phyloP scores from a whole-genome alignment of 306 rosid species.

The Lathyrus tuberosus region DNA sequence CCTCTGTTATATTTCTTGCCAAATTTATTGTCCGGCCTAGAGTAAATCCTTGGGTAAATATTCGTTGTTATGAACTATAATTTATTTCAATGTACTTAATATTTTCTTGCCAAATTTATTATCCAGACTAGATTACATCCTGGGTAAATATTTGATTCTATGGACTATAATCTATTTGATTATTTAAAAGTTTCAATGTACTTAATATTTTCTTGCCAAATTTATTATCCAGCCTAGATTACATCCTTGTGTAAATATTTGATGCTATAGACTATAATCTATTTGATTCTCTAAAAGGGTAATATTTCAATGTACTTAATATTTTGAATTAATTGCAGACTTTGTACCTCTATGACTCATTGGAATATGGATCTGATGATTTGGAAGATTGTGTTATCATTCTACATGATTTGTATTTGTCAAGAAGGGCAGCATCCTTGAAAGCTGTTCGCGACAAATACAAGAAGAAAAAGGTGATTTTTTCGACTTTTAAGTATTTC shows the following conservation, averaged over 20 bases:
- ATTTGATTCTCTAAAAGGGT: too few relatives aligned
- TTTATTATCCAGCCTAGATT: too few relatives aligned
- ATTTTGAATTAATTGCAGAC: conserved; percentile 43
- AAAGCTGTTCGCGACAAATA: conserved; percentile 70
- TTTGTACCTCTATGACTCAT: conserved; percentile 43
- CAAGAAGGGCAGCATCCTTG: conserved; percentile 68
- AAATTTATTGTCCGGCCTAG: conserved; percentile 58
- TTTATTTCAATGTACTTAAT: neutral
- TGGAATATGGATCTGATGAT: conserved; percentile 55
- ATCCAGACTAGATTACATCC: conserved; percentile 56
- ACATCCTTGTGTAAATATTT: too few relatives aligned
- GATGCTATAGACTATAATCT: too few relatives aligned
- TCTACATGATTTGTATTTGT: conserved; percentile 66
- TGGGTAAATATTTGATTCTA: conserved; percentile 61
- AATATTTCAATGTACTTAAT: too few relatives aligned
- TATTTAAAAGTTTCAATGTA: too few relatives aligned
- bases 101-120: conserved; percentile 68
- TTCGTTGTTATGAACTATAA: neutral
- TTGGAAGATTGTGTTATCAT: conserved; percentile 60
- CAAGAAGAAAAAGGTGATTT: conserved; percentile 67
- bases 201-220: too few relatives aligned
- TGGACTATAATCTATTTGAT: neutral
- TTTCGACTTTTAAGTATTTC: neutral
- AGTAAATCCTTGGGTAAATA: conserved; percentile 77
- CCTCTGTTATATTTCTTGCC: conserved; percentile 70